Evolutionary conservation across 495 filamentous ascomycete species (phyloP).

Genomic region (Neurospora africana): DNA sequence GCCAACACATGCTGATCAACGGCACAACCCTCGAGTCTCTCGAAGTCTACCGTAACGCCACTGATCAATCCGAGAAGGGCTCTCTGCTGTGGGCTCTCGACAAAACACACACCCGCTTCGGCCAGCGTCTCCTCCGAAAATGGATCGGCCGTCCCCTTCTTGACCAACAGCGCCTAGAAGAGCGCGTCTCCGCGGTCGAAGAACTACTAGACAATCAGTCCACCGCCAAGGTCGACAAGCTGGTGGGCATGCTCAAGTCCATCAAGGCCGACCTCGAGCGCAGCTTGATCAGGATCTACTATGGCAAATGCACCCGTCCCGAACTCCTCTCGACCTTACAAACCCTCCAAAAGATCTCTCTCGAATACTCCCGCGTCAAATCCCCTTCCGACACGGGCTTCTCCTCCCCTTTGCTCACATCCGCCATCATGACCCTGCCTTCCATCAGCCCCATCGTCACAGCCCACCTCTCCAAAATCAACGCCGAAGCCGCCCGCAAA

Average conservation of each 20-base stretch:
- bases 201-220: constrained; percentile 66
- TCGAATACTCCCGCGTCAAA: constrained; percentile 58
- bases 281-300: constrained; percentile 90
- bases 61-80: constrained; percentile 74
- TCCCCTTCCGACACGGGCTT: constrained; percentile 62
- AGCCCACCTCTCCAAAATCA: constrained; percentile 73
- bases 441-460: constrained; percentile 60
- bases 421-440: constrained; percentile 67
- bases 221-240: constrained; percentile 56
- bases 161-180: constrained; percentile 64
- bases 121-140: constrained; percentile 75
- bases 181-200: constrained; percentile 78
- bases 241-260: constrained; percentile 57
- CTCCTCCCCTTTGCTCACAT: constrained; percentile 54
- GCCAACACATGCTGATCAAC: constrained; percentile 93
- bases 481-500: constrained; percentile 65
- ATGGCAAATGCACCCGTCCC: constrained; percentile 84
- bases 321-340: constrained; percentile 82
- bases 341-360: constrained; percentile 69
- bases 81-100: constrained; percentile 95
- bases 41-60: constrained; percentile 93
- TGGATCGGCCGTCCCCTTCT: constrained; percentile 93
- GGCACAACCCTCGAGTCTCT: constrained; percentile 90
- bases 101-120: constrained; percentile 83
- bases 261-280: constrained; percentile 81